phyloP scores from a whole-genome alignment of 2,329 filamentous ascomycete genomes.

The Thielaviopsis populi region DNA sequence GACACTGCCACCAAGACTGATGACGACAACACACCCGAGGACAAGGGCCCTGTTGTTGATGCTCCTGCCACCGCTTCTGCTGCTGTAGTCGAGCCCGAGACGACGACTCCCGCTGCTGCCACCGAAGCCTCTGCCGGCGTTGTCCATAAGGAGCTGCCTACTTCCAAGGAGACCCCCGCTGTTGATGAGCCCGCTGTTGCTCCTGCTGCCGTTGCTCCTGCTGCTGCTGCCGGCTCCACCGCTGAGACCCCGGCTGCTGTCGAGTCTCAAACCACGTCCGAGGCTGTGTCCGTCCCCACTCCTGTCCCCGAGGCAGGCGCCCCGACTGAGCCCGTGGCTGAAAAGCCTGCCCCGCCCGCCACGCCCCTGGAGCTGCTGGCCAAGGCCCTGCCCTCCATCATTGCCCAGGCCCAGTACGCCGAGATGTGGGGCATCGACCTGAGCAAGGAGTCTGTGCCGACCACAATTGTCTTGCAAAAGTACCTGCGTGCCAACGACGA shows the following conservation, averaged over 20 bases:
- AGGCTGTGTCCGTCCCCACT: not conserved
- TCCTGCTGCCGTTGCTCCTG: not conserved
- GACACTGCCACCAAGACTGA: not conserved
- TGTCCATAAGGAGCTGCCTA: not conserved
- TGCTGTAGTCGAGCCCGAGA: not conserved
- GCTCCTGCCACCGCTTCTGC: not conserved
- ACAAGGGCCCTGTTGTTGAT: not conserved
- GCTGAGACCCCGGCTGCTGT: not conserved
- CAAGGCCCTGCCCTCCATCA: conserved; percentile 41
- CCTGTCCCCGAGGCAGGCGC: conserved; percentile 11
- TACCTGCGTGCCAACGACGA: conserved; percentile 82
- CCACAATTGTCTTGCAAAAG: conserved; percentile 77
- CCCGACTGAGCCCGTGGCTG: conserved; percentile 9
- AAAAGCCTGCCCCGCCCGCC: conserved; percentile 23
- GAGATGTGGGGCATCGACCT: conserved; percentile 85
- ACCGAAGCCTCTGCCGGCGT: too few relatives aligned
- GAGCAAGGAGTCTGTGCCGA: conserved; percentile 47
- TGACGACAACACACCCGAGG: not conserved
- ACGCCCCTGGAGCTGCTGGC: conserved; percentile 41
- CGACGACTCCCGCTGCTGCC: not conserved
- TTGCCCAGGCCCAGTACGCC: conserved; percentile 41
- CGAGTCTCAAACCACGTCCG: not conserved
- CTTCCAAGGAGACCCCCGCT: not conserved
- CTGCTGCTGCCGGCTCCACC: not conserved
- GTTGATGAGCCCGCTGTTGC: not conserved